Base-by-base conservation (phyloP, 768 basidiomycete genomes). In the Cubamyces lactineus region DNA sequence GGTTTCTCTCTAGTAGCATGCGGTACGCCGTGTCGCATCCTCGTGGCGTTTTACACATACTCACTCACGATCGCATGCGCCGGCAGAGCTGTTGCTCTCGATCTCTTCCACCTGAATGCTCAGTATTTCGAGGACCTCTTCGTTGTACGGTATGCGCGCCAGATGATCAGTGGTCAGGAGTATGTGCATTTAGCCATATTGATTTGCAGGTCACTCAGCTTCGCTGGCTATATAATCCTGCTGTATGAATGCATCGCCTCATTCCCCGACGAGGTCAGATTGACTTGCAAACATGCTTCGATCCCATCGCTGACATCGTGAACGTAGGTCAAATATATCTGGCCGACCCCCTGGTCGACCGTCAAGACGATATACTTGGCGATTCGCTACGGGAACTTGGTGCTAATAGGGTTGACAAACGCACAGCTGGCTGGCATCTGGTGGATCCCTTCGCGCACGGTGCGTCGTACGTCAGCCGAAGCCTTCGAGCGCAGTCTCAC, bases 281-380 rank as follows among this genome's bases (percentile, higher is more conserved):
- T 5, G 2, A 28, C 7, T 28, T 28, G 12, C 19, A 23, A 15
- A 23, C 11, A 16, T 15, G 2, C 13, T 26, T 5, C 28, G 48
- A 28, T 28, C 0, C 1, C 3, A 13, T 4, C 13, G 5, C 30
- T 43, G 11, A 53, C n/a, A 8, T 38, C 15, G 15, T 24, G 15
- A 5, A 6, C 15, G 4, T 28, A 66, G 64, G 52, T 66, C 24
- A 24, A 56, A 21, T 63, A 61, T 39, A 66, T 66, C 16, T 66
- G 65, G 65, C 61, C 61, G 1, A 57, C 65, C 4, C 65, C 61
- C 28, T 54, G 57, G 58, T 66, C 65, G 16, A 47, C 42, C 1
- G 65, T 63, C 53, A 66, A 66, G 46, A 8, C 56, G n/a, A 53
- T 66, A 24, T 66, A 62, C 61, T n/a, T 66, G 26, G 6, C 45